These are phyloP conservation scores for Fusarium sp. DNA, from an alignment of 2,329 filamentous ascomycete genomes.

Conservation along the genomic window DNA sequence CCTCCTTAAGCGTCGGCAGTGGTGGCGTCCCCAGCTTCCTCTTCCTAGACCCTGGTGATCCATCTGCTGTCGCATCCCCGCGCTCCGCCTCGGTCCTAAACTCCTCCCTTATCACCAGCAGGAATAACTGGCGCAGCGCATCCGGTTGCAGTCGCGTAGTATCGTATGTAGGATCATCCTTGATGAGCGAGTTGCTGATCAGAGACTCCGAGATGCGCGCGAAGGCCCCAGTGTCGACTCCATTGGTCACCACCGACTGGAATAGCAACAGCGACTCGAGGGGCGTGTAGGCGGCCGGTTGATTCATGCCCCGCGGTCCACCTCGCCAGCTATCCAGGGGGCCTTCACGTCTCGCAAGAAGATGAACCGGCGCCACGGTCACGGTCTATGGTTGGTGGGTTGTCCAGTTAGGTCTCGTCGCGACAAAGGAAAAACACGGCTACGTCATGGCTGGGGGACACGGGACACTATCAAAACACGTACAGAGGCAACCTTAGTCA, in stretches of 20 bases:
- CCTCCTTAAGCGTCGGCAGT: slow-evolving; percentile 74
- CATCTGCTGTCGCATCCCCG: slow-evolving; percentile 54
- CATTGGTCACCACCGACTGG: slow-evolving; percentile 79
- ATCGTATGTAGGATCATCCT: slow-evolving; percentile 78
- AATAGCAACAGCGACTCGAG: slow-evolving; percentile 90
- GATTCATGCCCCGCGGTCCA: slow-evolving; percentile 68
- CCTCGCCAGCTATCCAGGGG: slow-evolving; percentile 69
- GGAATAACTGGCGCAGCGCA: slow-evolving; percentile 82
- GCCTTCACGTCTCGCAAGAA: slow-evolving; percentile 64
- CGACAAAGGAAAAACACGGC: slow-evolving; percentile 24
- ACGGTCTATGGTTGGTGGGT: slow-evolving; percentile 54
- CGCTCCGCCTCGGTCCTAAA: slow-evolving; percentile 63
- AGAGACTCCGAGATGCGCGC: slow-evolving; percentile 79
- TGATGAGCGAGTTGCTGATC: slow-evolving; percentile 79
- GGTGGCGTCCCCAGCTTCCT: slow-evolving; percentile 78
- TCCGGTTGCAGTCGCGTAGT: slow-evolving; percentile 79
- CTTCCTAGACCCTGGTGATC: slow-evolving; percentile 74
- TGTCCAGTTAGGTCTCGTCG: slow-evolving; percentile 40
- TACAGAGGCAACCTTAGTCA: slow-evolving; percentile 48
- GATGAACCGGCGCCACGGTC: slow-evolving; percentile 69
- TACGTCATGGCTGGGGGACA: slow-evolving; percentile 46
- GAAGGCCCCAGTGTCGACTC: slow-evolving; percentile 75
- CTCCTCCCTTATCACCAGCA: slow-evolving; percentile 81
- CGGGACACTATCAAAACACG: slow-evolving; percentile 43
- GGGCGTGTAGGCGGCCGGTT: slow-evolving; percentile 77